These are phyloP conservation scores for Sporothrix pallida DNA, from an alignment of 2,329 filamentous ascomycete species.

Conservation along the genomic window DNA sequence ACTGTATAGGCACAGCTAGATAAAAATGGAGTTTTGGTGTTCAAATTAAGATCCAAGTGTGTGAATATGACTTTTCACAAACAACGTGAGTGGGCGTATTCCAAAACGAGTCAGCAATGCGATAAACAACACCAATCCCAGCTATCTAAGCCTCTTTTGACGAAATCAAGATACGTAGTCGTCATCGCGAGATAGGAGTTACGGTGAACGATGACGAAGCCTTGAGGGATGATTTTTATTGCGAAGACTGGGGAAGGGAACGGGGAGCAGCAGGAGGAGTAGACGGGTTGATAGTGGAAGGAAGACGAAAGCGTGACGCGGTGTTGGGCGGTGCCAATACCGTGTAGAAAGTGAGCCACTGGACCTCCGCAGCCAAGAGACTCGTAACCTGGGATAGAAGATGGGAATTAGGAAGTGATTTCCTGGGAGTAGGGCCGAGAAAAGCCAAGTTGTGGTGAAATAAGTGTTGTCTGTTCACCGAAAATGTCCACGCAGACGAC, in stretches of 20 bases:
- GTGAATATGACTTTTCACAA: background rate
- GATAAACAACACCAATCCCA: no score
- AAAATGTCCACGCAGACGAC: no score
- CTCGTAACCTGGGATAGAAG: background rate
- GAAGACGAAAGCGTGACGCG: background rate
- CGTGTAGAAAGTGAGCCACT: background rate
- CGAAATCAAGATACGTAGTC: background rate
- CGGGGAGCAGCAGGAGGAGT: background rate
- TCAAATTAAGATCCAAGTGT: background rate
- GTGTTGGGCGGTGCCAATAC: background rate
- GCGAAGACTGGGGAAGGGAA: background rate
- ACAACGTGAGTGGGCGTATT: no score
- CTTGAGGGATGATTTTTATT: background rate
- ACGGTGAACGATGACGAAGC: background rate
- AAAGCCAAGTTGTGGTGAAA: background rate
- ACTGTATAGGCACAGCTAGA: conserved; percentile 8
- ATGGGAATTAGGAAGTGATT: no score
- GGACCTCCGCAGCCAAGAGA: background rate
- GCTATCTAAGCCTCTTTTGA: background rate
- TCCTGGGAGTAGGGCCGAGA: conserved; percentile 1
- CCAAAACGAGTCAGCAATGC: no score
- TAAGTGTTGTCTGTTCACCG: background rate
- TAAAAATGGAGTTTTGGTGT: background rate
- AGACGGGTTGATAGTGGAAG: conserved; percentile 19
- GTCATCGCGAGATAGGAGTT: background rate